Evolutionary conservation across 768 basidiomycete genomes (phyloP).

Genomic region (Pholiota conissans): DNA sequence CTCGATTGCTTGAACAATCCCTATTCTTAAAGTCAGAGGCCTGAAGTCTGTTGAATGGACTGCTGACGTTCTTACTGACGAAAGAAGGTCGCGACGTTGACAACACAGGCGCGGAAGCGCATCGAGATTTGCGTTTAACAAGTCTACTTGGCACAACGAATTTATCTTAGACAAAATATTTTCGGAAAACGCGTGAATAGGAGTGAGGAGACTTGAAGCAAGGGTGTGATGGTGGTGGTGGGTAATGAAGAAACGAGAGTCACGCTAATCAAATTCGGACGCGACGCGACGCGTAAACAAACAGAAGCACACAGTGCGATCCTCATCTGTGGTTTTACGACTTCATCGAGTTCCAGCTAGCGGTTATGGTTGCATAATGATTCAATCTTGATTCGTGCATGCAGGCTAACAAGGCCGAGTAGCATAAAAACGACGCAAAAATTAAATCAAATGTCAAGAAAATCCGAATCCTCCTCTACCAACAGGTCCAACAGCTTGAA

Average conservation of each 20-base stretch:
- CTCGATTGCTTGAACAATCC: conserved; percentile 78
- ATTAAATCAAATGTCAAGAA: conserved; percentile 49
- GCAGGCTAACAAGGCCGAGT: too few species aligned
- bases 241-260: neutral
- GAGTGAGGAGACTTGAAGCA: neutral
- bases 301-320: neutral
- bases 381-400: too few species aligned
- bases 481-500: conserved; percentile 71
- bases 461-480: conserved; percentile 75
- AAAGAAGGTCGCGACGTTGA: conserved; percentile 32
- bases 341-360: too few species aligned
- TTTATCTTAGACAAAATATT: neutral
- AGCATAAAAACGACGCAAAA: too few species aligned
- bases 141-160: neutral
- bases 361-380: too few species aligned
- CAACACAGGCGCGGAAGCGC: conserved; percentile 33
- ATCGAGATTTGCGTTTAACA: conserved; percentile 11
- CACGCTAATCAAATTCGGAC: neutral
- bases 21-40: conserved; percentile 35
- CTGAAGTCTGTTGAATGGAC: neutral
- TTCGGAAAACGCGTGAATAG: neutral
- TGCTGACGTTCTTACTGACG: conserved; percentile 24
- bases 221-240: neutral
- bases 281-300: conserved; percentile 5
- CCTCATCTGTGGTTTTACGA: too few species aligned